A percentile compares a stretch with the other conserved stretches of the same genome.
phyloP scores from a whole-genome alignment of 352 stramenopile genomes.

The Phytophthora pluvialis region DNA sequence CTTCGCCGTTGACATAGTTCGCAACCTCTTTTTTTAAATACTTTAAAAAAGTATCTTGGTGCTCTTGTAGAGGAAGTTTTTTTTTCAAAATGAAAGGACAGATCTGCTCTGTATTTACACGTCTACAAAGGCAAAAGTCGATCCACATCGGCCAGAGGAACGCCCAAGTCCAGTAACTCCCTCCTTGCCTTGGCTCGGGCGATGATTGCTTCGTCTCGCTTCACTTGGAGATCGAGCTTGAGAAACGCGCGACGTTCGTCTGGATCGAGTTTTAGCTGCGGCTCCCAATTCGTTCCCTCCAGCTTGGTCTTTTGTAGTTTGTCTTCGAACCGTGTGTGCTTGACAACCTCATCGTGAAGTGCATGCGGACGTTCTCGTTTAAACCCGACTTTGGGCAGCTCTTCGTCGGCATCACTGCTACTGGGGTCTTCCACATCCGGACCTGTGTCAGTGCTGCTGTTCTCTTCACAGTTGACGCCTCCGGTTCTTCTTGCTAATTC shows the following conservation, averaged over 20 bases:
- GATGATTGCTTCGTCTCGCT: conserved; percentile 39
- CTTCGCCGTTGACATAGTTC: background rate
- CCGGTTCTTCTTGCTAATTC: background rate
- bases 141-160: conserved; percentile 36
- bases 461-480: background rate
- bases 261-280: conserved; percentile 21
- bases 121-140: conserved; percentile 20
- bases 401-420: conserved; percentile 7
- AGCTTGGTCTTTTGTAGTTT: background rate
- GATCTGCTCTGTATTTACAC: background rate
- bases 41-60: background rate
- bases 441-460: too few relatives aligned
- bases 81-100: background rate
- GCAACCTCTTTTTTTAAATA: too few relatives aligned
- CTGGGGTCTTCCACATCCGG: too few relatives aligned
- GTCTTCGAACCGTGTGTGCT: background rate
- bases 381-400: conserved; percentile 2
- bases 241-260: conserved; percentile 41
- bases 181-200: conserved; percentile 42
- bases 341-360: background rate
- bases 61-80: conserved; percentile 7
- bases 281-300: background rate
- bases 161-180: conserved; percentile 40
- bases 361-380: conserved; percentile 4
- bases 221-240: conserved; percentile 46